Percentiles rank a stretch among this genome's conserved stretches.
These are phyloP conservation scores for Daldinia caldariorum DNA, from an alignment of 495 filamentous ascomycete genomes.

Conservation along the genomic window DNA sequence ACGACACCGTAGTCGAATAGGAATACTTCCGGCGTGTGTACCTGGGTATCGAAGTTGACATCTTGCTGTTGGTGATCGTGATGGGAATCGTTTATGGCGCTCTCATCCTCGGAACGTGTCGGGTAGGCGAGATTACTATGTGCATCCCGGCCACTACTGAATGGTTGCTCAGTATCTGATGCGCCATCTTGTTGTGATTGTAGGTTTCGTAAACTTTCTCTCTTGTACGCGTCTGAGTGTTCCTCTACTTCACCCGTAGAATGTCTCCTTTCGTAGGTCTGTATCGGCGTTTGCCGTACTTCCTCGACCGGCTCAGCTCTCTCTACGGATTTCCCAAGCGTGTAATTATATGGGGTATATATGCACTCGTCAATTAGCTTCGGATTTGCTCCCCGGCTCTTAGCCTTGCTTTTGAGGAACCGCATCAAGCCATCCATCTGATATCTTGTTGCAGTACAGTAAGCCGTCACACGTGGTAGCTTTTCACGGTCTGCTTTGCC, in stretches of 20 bases:
- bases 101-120: constrained; percentile 35
- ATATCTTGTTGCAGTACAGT: constrained; percentile 92
- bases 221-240: constrained; percentile 43
- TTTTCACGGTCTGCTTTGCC: constrained; percentile 92
- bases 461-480: constrained; percentile 91
- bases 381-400: constrained; percentile 78
- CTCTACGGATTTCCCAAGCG: constrained; percentile 47
- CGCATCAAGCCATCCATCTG: constrained; percentile 86
- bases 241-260: constrained; percentile 54
- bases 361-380: constrained; percentile 97
- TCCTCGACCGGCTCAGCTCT: constrained; percentile 46
- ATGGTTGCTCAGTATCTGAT: constrained; percentile 31
- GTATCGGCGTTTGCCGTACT: constrained; percentile 52
- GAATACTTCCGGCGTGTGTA: constrained; percentile 93
- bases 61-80: constrained; percentile 32
- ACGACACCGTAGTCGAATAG: constrained; percentile 98
- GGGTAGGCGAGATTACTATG: constrained; percentile 47
- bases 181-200: constrained; percentile 30
- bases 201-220: constrained; percentile 37
- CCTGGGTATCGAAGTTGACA: constrained; percentile 73
- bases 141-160: constrained; percentile 42
- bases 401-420: constrained; percentile 84
- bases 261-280: constrained; percentile 69
- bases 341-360: constrained; percentile 90
- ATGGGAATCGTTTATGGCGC: constrained; percentile 41